A percentile compares a stretch with the other conserved stretches of the same genome.
These are phyloP conservation scores for Xylaria sp. DNA, from an alignment of 2,329 filamentous ascomycete genomes.

Conservation along the genomic window DNA sequence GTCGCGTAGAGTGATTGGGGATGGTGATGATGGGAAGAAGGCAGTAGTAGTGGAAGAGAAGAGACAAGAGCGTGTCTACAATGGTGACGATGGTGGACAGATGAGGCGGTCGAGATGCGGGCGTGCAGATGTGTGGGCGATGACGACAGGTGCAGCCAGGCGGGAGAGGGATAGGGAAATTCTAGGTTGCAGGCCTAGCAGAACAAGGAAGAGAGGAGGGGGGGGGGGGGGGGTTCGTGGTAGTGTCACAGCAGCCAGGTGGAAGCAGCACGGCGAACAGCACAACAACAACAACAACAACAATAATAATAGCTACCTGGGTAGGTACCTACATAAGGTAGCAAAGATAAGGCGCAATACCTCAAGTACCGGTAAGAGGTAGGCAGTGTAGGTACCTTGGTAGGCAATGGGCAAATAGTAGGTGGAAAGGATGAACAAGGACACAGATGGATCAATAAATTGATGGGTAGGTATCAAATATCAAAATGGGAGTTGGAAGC, in stretches of 20 bases:
- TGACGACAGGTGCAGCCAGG: conserved; percentile 41
- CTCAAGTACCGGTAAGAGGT: no score
- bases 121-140: conserved; percentile 39
- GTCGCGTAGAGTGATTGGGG: conserved; percentile 39
- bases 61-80: conserved; percentile 24
- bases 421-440: not conserved
- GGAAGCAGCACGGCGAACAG: no score
- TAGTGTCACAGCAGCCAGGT: conserved; percentile 5
- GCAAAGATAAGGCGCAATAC: no score
- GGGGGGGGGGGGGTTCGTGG: no score
- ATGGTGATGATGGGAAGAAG: conserved; percentile 28
- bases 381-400: not conserved
- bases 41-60: conserved; percentile 30
- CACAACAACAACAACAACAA: not conserved
- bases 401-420: not conserved
- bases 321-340: no score
- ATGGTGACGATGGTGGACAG: conserved; percentile 19
- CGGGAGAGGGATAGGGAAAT: conserved; percentile 32
- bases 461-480: not conserved
- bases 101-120: conserved; percentile 37
- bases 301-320: not conserved
- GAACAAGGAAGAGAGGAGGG: conserved; percentile 28
- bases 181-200: conserved; percentile 39
- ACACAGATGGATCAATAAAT: no score
- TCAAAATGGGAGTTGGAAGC: not conserved